A percentile compares a stretch with the other conserved stretches of the same genome.
Conservation (phyloP, 176 grass and related monocot genomes). For the Tillandsia leiboldiana region DNA sequence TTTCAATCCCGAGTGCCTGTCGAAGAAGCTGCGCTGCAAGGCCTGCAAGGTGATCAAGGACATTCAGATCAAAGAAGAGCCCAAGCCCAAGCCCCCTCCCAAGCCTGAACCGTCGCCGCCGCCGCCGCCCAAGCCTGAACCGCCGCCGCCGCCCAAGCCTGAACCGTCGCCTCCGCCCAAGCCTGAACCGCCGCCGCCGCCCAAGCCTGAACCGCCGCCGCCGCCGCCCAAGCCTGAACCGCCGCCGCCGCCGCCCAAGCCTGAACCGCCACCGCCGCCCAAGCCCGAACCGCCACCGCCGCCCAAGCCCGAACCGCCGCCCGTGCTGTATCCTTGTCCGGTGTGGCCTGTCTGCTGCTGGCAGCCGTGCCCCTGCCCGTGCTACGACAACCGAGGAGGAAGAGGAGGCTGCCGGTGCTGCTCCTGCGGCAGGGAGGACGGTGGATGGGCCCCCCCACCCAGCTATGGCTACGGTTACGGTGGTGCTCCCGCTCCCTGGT, state of each 20-base stretch:
- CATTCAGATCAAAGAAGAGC: constrained; percentile 42
- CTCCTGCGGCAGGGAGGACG: constrained; percentile 53
- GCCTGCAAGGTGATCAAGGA: constrained; percentile 91
- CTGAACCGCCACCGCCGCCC: background rate
- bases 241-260: background rate
- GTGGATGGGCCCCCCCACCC: constrained; percentile 15
- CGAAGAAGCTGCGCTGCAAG: constrained; percentile 76
- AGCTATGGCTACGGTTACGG: constrained; percentile 23
- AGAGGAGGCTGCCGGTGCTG: constrained; percentile 61
- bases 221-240: background rate
- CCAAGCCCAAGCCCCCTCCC: background rate
- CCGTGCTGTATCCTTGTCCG: constrained; percentile 4
- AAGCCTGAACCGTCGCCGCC: background rate
- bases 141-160: background rate
- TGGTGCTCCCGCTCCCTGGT: constrained; percentile 18
- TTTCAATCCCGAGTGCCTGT: constrained; percentile 53
- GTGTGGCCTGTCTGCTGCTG: constrained; percentile 36
- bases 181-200: constrained; percentile 5
- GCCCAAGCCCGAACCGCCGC: background rate
- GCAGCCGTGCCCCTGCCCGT: constrained; percentile 20
- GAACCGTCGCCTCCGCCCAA: constrained; percentile 28
- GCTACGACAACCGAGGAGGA: constrained; percentile 34
- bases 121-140: constrained; percentile 18
- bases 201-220: constrained; percentile 15
- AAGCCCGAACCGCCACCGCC: background rate